Percentiles rank a stretch among this genome's conserved stretches.
phyloP scores from a whole-genome alignment of 2,329 filamentous ascomycete species.

The Fusarium lyarnte region DNA sequence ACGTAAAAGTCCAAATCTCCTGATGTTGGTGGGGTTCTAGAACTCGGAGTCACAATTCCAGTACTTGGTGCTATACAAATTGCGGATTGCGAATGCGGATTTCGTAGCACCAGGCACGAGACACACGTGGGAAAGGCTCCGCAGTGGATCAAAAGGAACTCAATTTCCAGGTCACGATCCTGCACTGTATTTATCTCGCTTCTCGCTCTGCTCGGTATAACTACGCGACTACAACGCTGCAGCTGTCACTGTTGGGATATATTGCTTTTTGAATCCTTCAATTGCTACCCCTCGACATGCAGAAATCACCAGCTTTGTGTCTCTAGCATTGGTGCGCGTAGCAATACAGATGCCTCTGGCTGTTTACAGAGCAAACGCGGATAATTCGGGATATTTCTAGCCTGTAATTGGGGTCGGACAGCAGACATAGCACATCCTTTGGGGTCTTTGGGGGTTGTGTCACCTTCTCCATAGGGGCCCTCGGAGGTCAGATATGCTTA shows the following conservation, averaged over 20 bases:
- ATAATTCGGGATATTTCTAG: not conserved
- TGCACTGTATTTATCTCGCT: not conserved
- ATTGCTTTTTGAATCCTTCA: not conserved
- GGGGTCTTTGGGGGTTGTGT: not conserved
- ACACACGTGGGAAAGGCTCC: conserved; percentile 2
- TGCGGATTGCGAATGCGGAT: not conserved
- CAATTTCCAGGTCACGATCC: not conserved
- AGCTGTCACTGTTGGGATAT: not conserved
- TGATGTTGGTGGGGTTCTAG: conserved; percentile 13
- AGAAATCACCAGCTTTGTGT: not conserved
- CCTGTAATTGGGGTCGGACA: not conserved
- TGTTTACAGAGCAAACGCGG: not conserved
- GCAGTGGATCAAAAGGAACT: not conserved
- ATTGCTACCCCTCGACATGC: not conserved
- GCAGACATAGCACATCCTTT: not conserved
- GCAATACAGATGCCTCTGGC: not conserved
- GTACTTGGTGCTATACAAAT: not conserved
- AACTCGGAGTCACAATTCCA: not conserved
- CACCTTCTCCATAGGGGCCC: not conserved
- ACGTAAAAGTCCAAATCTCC: not conserved
- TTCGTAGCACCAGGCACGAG: not conserved
- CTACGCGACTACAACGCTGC: not conserved
- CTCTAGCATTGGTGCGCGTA: not conserved
- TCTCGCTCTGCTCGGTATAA: not conserved
- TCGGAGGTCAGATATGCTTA: not conserved